Evolutionary conservation across 169 alveolate species (phyloP), one percentile per base, ranked within the genome.

Genomic region (Nephromyces sp.): DNA sequence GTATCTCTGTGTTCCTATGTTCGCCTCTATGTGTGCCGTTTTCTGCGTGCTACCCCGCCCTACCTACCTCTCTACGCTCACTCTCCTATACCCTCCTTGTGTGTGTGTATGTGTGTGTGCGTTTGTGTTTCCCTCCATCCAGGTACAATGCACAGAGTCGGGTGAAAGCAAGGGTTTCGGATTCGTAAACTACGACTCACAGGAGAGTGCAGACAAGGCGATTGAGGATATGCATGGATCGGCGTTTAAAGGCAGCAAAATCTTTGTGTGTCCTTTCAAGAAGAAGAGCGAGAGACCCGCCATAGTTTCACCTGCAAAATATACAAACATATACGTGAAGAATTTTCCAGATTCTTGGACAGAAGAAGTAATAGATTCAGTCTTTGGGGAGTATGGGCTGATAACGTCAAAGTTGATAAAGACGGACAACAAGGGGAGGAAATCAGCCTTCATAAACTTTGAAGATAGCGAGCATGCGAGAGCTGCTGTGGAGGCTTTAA

Each of bases 171-270:
- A 87, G 68, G 97, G 98, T 21, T 95, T 92, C 71, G 99, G 99
- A 6, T 95, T 94, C 61, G 98, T 95, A n/a, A 96, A 93, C 82
- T 94, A 90, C 78, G 94, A 92, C 57, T 86, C 87, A 31, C 95
- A 87, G 51, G 97, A 92, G 35, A 84, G 92, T 66, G 99, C 98
- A 0, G 78, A 84, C 53, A 93, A 87, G 74, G 98, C 97, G 22
- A 88, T 94, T 30, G 93, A 89, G 68, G 80, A 92, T 82, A 90
- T 93, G 53, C 92, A 94, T 70, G 97, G 97, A 61, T 87, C 89
- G 86, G 81, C 83, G 51, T 83, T 94, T 29, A 98, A 95, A 21
- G 93, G 91, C 21, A 90, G 90, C 81, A 86, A 85, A 33, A 95
- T 92, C 1, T 83, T 87, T 25, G 96, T 93, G 8, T 96, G 96